A percentile compares a stretch with the other conserved stretches of the same genome.
Evolutionary conservation across 202 grass and related monocot species (phyloP).

Genomic region (Alloteropsis angusta): DNA sequence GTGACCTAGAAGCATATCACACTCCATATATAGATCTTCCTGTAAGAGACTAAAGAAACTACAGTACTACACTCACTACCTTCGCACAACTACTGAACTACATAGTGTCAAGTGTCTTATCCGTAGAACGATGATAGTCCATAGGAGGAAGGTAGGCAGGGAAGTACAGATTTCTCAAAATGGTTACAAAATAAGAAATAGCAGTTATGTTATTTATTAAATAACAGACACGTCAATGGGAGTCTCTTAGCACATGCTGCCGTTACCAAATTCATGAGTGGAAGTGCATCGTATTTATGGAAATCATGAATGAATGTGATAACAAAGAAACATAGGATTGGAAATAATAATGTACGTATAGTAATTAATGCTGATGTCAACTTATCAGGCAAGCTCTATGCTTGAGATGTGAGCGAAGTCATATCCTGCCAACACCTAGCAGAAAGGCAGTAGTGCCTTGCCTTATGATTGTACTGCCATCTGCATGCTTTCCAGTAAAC

Average conservation of each 20-base stretch:
- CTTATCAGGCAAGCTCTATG: constrained; percentile 30
- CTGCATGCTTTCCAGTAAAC: neutral
- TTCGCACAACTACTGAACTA: neutral
- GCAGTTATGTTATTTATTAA: neutral
- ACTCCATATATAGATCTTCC: constrained; percentile 17
- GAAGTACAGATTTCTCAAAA: constrained; percentile 22
- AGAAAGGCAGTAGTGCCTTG: neutral
- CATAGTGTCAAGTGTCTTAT: neutral
- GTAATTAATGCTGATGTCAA: constrained; percentile 20
- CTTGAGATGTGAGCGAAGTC: neutral
- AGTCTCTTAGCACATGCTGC: constrained; percentile 24
- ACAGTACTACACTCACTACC: constrained; percentile 1
- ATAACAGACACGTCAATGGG: neutral
- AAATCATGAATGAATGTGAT: constrained; percentile 11
- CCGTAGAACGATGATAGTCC: neutral
- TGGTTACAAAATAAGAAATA: constrained; percentile 3
- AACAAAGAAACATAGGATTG: constrained; percentile 1
- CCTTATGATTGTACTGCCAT: constrained; percentile 5
- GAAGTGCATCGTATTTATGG: neutral
- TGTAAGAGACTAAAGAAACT: neutral
- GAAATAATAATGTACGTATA: constrained; percentile 12
- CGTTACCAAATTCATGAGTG: constrained; percentile 14
- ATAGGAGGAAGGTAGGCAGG: constrained; percentile 23
- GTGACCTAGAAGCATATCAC: neutral
- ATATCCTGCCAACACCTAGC: constrained; percentile 15